Percentiles rank a stretch among this genome's conserved stretches.
phyloP scores from a whole-genome alignment of 164 flowering plant species.

The Vitis rotundifolia region DNA sequence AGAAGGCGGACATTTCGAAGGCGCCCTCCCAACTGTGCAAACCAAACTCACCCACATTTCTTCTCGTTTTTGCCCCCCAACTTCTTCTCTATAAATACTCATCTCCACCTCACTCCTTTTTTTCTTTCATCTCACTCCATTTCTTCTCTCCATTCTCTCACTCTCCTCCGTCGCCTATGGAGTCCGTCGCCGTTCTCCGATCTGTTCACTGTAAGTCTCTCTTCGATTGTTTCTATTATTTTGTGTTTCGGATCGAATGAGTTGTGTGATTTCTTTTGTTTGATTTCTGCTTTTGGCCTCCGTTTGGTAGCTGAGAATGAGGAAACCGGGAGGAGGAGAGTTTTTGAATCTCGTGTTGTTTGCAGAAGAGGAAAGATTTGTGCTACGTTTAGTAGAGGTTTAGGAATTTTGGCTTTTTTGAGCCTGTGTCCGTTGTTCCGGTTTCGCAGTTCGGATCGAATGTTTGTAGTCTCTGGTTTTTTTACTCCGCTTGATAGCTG shows the following conservation, averaged over 20 bases:
- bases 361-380: not conserved
- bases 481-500: too few species aligned
- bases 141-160: not conserved
- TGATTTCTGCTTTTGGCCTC: too few species aligned
- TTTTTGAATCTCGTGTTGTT: not conserved
- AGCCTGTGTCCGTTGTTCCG: not conserved
- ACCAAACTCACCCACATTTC: constrained; percentile 4
- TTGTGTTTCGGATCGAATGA: not conserved
- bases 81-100: not conserved
- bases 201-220: constrained; percentile 46
- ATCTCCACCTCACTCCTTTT: not conserved
- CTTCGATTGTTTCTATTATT: not conserved
- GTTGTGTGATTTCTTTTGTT: too few species aligned
- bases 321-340: too few species aligned
- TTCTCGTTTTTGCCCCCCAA: constrained; percentile 7
- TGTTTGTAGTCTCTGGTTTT: not conserved
- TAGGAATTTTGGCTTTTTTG: too few species aligned
- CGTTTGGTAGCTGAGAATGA: too few species aligned
- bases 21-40: constrained; percentile 8
- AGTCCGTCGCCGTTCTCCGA: constrained; percentile 51
- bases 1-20: constrained; percentile 42
- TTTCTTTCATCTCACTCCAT: not conserved
- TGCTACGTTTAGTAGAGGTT: not conserved
- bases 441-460: not conserved
- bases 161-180: constrained; percentile 34